Evolutionary conservation across 2,329 filamentous ascomycete species (phyloP).

Genomic region (Fusarium chuoi): DNA sequence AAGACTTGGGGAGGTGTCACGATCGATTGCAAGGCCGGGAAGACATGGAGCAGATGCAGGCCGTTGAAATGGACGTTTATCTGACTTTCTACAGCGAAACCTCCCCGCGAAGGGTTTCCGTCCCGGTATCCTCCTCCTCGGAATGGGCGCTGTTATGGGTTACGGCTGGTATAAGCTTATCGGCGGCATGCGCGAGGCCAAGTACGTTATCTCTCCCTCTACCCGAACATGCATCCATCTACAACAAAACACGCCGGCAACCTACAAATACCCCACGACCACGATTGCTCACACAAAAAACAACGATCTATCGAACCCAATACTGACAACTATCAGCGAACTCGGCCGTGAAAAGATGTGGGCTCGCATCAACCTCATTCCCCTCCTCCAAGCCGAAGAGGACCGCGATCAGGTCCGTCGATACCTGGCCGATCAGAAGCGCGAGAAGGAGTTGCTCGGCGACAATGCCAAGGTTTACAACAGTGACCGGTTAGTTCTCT

Average conservation of each 20-base stretch:
- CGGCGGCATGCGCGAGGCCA: slow-evolving; percentile 86
- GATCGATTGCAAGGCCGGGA: background rate
- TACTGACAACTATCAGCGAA: slow-evolving; percentile 68
- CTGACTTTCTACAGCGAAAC: slow-evolving; percentile 75
- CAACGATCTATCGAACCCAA: background rate
- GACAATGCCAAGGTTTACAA: slow-evolving; percentile 88
- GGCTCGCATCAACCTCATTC: slow-evolving; percentile 94
- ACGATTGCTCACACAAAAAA: background rate
- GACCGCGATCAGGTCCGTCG: slow-evolving; percentile 94
- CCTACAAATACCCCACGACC: background rate
- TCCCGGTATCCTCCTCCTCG: slow-evolving; percentile 80
- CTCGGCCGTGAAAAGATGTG: slow-evolving; percentile 98
- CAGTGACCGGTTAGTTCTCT: slow-evolving; percentile 76
- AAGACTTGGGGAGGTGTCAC: fast-evolving
- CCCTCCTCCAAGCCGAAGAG: slow-evolving; percentile 93
- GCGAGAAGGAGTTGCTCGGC: slow-evolving; percentile 91
- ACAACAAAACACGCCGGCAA: background rate
- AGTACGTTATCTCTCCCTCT: slow-evolving; percentile 68
- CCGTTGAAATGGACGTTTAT: background rate
- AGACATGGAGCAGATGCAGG: background rate
- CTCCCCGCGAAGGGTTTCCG: slow-evolving; percentile 91
- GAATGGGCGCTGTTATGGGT: slow-evolving; percentile 80
- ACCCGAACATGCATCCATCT: background rate
- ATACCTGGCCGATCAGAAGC: slow-evolving; percentile 84
- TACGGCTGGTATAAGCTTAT: slow-evolving; percentile 92